These are phyloP conservation scores for Linum tenue DNA, from an alignment of 345 rosid species.

Conservation along the genomic window DNA sequence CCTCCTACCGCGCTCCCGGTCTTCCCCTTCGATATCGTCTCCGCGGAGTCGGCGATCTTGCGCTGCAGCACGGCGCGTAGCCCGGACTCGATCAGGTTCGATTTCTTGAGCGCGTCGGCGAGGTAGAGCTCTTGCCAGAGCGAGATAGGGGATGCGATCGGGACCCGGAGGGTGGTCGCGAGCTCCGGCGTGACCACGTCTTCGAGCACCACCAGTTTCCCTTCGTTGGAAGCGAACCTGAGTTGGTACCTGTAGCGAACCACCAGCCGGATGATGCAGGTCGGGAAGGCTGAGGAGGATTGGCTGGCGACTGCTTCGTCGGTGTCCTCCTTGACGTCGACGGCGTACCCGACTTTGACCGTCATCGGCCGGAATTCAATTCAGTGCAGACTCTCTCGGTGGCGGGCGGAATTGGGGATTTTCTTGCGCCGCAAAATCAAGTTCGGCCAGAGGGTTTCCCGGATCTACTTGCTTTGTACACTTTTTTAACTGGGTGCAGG, in stretches of 20 bases:
- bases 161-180: constrained; percentile 2
- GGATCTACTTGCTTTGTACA: no score
- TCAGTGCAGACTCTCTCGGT: no score
- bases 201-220: neutral
- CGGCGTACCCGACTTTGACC: neutral
- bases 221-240: constrained; percentile 5
- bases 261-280: constrained; percentile 6
- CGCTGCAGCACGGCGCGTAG: neutral
- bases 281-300: neutral
- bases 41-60: constrained; percentile 2
- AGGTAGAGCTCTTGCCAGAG: constrained; percentile 13
- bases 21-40: neutral
- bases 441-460: no score
- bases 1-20: neutral
- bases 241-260: constrained; percentile 12
- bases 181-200: constrained; percentile 10
- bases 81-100: constrained; percentile 1
- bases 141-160: constrained; percentile 5
- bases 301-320: neutral
- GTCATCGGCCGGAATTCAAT: neutral
- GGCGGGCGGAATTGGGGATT: no score
- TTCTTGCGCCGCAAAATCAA: no score
- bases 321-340: neutral
- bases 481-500: no score
- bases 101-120: neutral